Percentiles rank a stretch among this genome's conserved stretches.
Evolutionary conservation across 371 early-diverging fungal genomes (phyloP).

Genomic region (Lichtheimia ramosa): DNA sequence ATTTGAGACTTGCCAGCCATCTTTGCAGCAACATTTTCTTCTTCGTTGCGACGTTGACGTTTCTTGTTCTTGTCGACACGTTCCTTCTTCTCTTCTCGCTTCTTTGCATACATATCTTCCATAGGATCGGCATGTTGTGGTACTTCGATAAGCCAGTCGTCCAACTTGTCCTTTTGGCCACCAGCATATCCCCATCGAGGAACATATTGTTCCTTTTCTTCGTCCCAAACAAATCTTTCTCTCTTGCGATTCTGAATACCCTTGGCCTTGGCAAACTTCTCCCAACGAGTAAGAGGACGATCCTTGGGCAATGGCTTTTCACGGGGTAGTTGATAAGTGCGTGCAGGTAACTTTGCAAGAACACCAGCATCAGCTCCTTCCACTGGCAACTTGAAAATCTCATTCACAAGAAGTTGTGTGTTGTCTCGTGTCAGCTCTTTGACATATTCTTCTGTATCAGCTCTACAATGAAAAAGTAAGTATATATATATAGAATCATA

Average conservation of each 20-base stretch:
- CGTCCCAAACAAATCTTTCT: conserved; percentile 85
- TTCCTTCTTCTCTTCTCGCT: conserved; percentile 81
- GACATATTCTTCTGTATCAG: conserved; percentile 61
- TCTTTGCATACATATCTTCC: conserved; percentile 82
- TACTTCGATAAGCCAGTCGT: conserved; percentile 93
- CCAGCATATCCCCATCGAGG: conserved; percentile 94
- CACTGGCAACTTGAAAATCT: conserved; percentile 83
- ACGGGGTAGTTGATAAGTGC: conserved; percentile 74
- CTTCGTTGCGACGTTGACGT: conserved; percentile 81
- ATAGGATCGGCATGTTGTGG: conserved; percentile 80
- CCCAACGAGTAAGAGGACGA: conserved; percentile 95
- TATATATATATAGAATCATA: too few relatives aligned
- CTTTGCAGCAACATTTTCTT: conserved; percentile 67
- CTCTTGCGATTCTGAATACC: conserved; percentile 93
- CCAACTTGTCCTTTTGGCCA: conserved; percentile 66
- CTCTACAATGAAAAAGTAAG: neutral
- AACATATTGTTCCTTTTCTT: conserved; percentile 82
- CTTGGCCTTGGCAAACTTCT: conserved; percentile 98
- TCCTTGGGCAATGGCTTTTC: conserved; percentile 92
- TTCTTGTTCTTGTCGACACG: conserved; percentile 85
- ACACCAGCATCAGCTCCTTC: conserved; percentile 72
- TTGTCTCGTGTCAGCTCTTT: conserved; percentile 78
- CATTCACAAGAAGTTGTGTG: conserved; percentile 86
- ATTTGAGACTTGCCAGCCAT: conserved; percentile 52
- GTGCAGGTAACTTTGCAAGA: conserved; percentile 80